Percentiles rank a stretch among this genome's conserved stretches.
phyloP scores from a whole-genome alignment of 75 land plant species.

The Azolla pinnata region DNA sequence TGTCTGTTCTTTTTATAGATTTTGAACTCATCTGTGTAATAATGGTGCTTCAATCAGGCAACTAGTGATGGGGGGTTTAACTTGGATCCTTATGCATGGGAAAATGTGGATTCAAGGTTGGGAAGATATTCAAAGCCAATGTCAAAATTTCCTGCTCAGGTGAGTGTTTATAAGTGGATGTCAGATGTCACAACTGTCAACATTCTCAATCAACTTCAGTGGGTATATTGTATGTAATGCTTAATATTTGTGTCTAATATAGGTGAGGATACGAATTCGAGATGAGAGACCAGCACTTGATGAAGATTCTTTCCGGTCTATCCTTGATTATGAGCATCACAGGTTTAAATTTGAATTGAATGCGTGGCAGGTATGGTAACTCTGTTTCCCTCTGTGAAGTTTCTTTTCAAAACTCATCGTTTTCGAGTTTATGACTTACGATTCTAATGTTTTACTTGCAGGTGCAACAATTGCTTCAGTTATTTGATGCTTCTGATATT shows the following conservation, averaged over 20 bases:
- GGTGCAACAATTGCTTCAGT: conserved; percentile 25
- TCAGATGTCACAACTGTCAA: not conserved
- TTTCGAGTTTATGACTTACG: no score
- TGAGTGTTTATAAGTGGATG: not conserved
- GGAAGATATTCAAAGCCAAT: conserved; percentile 9
- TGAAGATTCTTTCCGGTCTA: conserved; percentile 19
- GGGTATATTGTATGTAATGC: not conserved
- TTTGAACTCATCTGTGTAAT: not conserved
- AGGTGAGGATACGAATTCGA: conserved; percentile 32
- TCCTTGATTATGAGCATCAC: conserved; percentile 22
- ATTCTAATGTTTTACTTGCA: not conserved
- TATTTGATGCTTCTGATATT: conserved; percentile 17
- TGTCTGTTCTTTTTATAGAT: not conserved
- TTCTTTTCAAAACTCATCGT: no score
- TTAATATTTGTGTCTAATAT: not conserved
- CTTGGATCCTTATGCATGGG: conserved; percentile 77
- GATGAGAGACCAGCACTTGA: conserved; percentile 28
- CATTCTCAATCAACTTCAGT: not conserved
- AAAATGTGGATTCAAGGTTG: conserved; percentile 11
- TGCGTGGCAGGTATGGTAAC: conserved; percentile 16
- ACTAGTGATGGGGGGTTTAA: conserved; percentile 46
- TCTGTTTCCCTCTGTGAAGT: not conserved
- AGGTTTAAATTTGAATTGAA: conserved; percentile 32
- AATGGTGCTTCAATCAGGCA: not conserved
- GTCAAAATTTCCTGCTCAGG: conserved; percentile 39